Evolutionary conservation across 805 yeast species (phyloP).

Genomic region (Cyberlindnera mrakii): DNA sequence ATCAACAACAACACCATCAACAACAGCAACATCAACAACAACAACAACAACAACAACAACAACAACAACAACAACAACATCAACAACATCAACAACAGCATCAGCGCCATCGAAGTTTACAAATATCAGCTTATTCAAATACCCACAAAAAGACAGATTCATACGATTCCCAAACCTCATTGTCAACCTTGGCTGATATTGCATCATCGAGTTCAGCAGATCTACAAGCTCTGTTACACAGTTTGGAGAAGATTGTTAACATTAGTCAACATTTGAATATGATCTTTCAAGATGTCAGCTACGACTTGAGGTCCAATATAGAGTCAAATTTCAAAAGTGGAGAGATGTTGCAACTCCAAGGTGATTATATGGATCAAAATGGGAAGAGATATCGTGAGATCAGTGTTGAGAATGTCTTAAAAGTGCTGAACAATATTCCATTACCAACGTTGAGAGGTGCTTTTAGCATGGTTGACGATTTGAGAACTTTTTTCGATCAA

Average conservation of each 20-base stretch:
- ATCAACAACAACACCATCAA: too few relatives aligned
- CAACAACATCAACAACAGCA: too few relatives aligned
- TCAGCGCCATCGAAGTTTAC: conserved; percentile 11
- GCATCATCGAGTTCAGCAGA: conserved; percentile 7
- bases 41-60: conserved; percentile 1
- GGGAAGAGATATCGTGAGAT: background rate
- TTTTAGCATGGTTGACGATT: background rate
- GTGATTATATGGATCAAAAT: background rate
- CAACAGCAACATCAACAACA: conserved; percentile 1
- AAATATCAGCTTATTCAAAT: conserved; percentile 11
- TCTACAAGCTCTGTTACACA: conserved; percentile 3
- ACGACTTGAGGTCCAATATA: conserved; percentile 13
- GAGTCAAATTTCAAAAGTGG: background rate
- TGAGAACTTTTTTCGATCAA: conserved; percentile 6
- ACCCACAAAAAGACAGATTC: conserved; percentile 14
- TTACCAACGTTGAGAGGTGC: conserved; percentile 3
- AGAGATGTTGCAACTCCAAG: background rate
- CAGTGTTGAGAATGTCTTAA: background rate
- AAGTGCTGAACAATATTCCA: conserved; percentile 5
- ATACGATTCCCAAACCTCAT: conserved; percentile 19
- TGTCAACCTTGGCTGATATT: conserved; percentile 23
- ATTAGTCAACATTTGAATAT: conserved; percentile 8
- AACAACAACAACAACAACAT: conserved; percentile 1
- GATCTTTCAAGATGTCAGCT: conserved; percentile 15
- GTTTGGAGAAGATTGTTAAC: conserved; percentile 9